Evolutionary conservation across 192 early-diverging fungal species (phyloP), one percentile per base, ranked within the genome.

Genomic region (Backusella westeae): DNA sequence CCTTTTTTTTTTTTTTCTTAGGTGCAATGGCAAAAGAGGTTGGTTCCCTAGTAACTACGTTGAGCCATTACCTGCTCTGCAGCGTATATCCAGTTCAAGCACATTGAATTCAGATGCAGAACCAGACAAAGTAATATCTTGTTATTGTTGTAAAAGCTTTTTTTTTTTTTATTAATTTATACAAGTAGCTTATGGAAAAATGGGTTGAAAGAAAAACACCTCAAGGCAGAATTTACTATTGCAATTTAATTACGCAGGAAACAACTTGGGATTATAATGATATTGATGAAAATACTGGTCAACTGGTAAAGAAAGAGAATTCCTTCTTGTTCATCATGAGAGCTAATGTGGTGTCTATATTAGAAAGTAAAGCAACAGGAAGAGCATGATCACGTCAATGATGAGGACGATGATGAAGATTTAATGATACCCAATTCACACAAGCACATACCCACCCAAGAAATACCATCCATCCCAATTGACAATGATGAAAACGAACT

Each of bases 1-100:
- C n/a, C n/a, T n/a, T n/a, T n/a, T n/a, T n/a, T 53, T 34, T 35
- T 53, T 21, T 15, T 49, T 67, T 56, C 14, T 36, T 23, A 77
- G 77, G 72, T 93, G 90, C 80, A 86, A 87, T 69, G 91, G 87
- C 53, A 83, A 88, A 77, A 87, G 95, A 73, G 97, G 97, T 41
- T 93, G 94, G 93, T 96, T 96, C 83, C 94, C 94, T 8, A 92
- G 90, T 52, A 94, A 96, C 85, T 94, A 94, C 84, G 92, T 95
- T 67, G 84, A 87, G 77, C 80, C 83, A 12, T 26, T 63, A 63
- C 56, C 56, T 26, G 12, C 2, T 63, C 9, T 63, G 12, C 56
- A 29, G 29, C 56, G 56, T 12, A 63, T 63, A 29, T 63, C 56
- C 23, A 63, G 56, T 3, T 35, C 67, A 68, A 68, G 67, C n/a